These are phyloP conservation scores for Phytophthora sansomeana DNA, from an alignment of 352 stramenopile species.

Conservation along the genomic window DNA sequence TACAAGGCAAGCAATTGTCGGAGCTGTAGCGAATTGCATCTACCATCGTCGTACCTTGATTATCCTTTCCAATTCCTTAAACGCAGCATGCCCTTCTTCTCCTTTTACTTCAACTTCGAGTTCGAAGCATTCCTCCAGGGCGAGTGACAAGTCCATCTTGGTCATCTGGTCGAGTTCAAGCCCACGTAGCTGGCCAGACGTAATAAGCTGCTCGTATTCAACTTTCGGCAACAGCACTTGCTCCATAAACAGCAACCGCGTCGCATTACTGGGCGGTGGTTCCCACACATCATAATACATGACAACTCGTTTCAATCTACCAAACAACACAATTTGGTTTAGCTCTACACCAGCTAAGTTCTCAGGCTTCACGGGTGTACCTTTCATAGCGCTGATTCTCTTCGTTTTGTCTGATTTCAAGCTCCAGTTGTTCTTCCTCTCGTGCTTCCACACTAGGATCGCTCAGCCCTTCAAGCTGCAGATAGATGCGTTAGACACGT, in stretches of 20 bases:
- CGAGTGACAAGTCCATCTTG: slow-evolving; percentile 87
- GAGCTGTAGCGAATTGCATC: background rate
- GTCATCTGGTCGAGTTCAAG: slow-evolving; percentile 81
- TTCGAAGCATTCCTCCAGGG: slow-evolving; percentile 86
- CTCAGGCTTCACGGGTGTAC: slow-evolving; percentile 15
- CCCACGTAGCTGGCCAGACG: slow-evolving; percentile 72
- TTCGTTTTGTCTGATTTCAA: slow-evolving; percentile 56
- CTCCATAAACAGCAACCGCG: slow-evolving; percentile 83
- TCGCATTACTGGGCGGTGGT: slow-evolving; percentile 80
- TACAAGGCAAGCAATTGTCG: background rate
- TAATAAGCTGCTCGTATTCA: slow-evolving; percentile 74
- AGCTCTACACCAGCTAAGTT: background rate
- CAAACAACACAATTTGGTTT: slow-evolving; percentile 4
- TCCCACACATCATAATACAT: slow-evolving; percentile 92
- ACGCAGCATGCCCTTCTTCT: slow-evolving; percentile 45
- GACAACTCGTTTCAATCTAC: slow-evolving; percentile 66
- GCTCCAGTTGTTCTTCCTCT: slow-evolving; percentile 57
- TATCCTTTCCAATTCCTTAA: slow-evolving; percentile 53
- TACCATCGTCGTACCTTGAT: slow-evolving; percentile 43
- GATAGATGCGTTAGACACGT: slow-evolving; percentile 17
- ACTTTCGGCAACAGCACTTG: slow-evolving; percentile 86
- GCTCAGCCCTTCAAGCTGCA: slow-evolving; percentile 49
- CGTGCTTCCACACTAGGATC: slow-evolving; percentile 55
- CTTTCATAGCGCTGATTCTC: slow-evolving; percentile 65
- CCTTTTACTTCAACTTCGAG: slow-evolving; percentile 76